Conservation (phyloP, 1,139 yeast genomes). For the Blastobotrys elegans region DNA sequence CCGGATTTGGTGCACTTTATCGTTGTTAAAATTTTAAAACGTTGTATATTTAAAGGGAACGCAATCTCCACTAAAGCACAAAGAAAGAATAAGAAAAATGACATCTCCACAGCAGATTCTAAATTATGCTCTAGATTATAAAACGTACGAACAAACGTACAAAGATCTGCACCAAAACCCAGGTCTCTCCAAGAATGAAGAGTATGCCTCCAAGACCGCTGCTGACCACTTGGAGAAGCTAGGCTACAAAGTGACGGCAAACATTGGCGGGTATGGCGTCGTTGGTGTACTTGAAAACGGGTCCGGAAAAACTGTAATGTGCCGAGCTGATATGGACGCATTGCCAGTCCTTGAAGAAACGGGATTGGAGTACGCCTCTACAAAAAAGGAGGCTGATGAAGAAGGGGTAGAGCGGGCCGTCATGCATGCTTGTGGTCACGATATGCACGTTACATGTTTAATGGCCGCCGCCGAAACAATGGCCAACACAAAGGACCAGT, state of each 20-base stretch:
- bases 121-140: not conserved
- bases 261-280: conserved; percentile 3
- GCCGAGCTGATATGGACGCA: conserved; percentile 5
- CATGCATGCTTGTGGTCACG: conserved; percentile 9
- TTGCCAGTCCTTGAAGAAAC: conserved; percentile 4
- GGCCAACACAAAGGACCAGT: not conserved
- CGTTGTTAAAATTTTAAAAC: no score
- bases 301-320: not conserved
- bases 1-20: no score
- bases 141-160: not conserved
- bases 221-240: not conserved
- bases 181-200: not conserved
- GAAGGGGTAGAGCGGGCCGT: not conserved
- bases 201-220: not conserved
- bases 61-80: no score
- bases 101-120: not conserved
- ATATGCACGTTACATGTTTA: not conserved
- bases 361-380: conserved; percentile 1
- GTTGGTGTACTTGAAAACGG: conserved; percentile 1
- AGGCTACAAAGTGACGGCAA: conserved; percentile 2
- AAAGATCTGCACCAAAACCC: conserved; percentile 6
- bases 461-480: conserved; percentile 7
- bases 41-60: no score
- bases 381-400: not conserved
- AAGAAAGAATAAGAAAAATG: not conserved